Conservation (phyloP, 2,329 filamentous ascomycete genomes). For the Pseudomassariella vexata region DNA sequence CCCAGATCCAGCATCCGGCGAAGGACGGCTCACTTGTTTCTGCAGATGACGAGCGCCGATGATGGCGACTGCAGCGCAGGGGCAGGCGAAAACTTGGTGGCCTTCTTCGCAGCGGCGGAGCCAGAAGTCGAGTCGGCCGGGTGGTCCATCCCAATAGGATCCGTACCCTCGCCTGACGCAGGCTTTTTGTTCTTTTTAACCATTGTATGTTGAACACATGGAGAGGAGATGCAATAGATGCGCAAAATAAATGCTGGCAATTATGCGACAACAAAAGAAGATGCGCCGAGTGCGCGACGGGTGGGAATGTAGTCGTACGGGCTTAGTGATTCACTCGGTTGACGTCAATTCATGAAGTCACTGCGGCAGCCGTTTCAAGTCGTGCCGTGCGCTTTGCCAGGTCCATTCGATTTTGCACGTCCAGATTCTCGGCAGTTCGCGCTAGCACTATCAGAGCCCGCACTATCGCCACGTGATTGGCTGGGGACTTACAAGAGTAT, state of each 20-base stretch:
- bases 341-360: constrained; percentile 3
- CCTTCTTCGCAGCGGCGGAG: constrained; percentile 11
- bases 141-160: constrained; percentile 4
- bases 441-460: background rate
- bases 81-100: constrained; percentile 13
- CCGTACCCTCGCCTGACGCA: constrained; percentile 18
- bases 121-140: constrained; percentile 14
- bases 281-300: background rate
- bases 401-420: background rate
- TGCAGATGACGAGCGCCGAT: constrained; percentile 54
- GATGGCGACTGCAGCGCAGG: constrained; percentile 21
- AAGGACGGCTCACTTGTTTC: constrained; percentile 64
- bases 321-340: background rate
- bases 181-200: constrained; percentile 40
- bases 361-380: too few species aligned
- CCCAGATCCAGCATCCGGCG: too few species aligned
- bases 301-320: background rate
- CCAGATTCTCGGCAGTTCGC: constrained; percentile 1
- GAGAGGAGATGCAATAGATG: too few species aligned
- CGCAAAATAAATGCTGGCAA: too few species aligned
- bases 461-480: constrained; percentile 6
- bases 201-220: constrained; percentile 27
- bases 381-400: too few species aligned
- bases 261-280: background rate
- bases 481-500: too few species aligned